Base-by-base conservation (phyloP, 768 basidiomycete species). In the Lactifluus hygrophoroides region DNA sequence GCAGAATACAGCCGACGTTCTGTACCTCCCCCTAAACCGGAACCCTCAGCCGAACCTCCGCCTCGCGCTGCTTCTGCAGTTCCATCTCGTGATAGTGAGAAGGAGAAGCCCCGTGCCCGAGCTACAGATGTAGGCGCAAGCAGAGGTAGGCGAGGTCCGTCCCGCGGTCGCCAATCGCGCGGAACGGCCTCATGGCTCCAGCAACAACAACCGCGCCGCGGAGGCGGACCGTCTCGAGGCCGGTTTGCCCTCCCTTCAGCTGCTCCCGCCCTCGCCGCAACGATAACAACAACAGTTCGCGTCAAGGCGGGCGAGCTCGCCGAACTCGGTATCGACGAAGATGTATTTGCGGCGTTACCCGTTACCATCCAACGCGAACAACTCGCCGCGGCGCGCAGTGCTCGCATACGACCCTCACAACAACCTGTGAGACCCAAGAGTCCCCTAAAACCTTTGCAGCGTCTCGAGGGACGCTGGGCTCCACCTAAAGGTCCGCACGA, bases 321-420 rank as follows among this genome's bases (percentile, higher is more conserved):
- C 14, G 75, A 77, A 37, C 74, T 94, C 23, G 82, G 78, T 11
- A 81, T 97, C 65, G 92, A 94, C 67, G 82, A 82, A 0, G 80
- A 77, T 7, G 83, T 90, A 6, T 94, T 89, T 64, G 72, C 70
- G 0, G 73, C 70, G 32, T 69, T 97, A 3, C 91, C 90, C 0
- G 69, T 71, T 1, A 77, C 81, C 23, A 68, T 91, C 43, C 88
- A 91, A 66, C 78, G 81, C 50, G 91, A 95, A 65, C 85, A 88
- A 60, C 71, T 94, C 28, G 74, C 79, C n/a, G 71, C 75, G 48
- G 80, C 80, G 21, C 76, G 86, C 19, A 72, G 83, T 21, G 66
- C 79, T 35, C 77, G 78, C 3, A 44, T 51, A 1, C 51, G 57
- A 1, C 56, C 57, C 2, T 64, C 61, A 0, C 51, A 64, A 10